A percentile compares a stretch with the other conserved stretches of the same genome.
Evolutionary conservation across 805 yeast genomes (phyloP).

Genomic region (Lipomyces starkeyi): DNA sequence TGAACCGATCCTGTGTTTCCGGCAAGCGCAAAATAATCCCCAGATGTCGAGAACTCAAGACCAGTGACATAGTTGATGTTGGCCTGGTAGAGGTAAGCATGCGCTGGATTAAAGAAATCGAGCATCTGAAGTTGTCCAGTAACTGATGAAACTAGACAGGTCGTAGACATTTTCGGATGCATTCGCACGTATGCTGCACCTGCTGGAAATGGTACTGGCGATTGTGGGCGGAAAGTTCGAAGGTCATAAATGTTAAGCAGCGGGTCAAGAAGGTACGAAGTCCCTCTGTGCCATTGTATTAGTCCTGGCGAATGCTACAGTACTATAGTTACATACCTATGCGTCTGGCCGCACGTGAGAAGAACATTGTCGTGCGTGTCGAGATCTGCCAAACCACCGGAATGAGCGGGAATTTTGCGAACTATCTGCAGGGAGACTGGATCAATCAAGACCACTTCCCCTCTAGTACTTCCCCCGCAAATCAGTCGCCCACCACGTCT

Average conservation of each 20-base stretch:
- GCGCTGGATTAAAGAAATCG: slow-evolving; percentile 80
- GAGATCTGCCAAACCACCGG: slow-evolving; percentile 49
- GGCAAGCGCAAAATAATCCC: slow-evolving; percentile 74
- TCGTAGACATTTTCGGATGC: slow-evolving; percentile 85
- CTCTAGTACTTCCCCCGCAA: slow-evolving; percentile 47
- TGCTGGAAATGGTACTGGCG: slow-evolving; percentile 86
- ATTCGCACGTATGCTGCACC: slow-evolving; percentile 85
- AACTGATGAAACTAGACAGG: slow-evolving; percentile 72
- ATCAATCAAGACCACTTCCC: slow-evolving; percentile 47
- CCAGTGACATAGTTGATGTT: slow-evolving; percentile 56
- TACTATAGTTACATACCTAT: slow-evolving; percentile 43
- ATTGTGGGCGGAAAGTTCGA: slow-evolving; percentile 67
- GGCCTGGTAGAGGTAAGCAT: slow-evolving; percentile 68
- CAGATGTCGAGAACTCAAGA: slow-evolving; percentile 66
- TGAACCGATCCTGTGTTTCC: slow-evolving; percentile 70
- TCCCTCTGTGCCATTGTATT: slow-evolving; percentile 18
- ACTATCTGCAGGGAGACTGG: slow-evolving; percentile 46
- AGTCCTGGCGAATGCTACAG: not conserved
- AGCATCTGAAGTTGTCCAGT: slow-evolving; percentile 85
- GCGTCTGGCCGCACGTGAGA: slow-evolving; percentile 77
- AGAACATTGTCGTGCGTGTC: slow-evolving; percentile 51
- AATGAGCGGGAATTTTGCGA: slow-evolving; percentile 45
- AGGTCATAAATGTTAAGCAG: slow-evolving; percentile 82
- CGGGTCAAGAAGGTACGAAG: slow-evolving; percentile 66
- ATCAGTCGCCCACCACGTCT: slow-evolving; percentile 44